Evolutionary conservation across 306 rosid species (phyloP), one percentile per base, ranked within the genome.

Genomic region (Vigna radiata): DNA sequence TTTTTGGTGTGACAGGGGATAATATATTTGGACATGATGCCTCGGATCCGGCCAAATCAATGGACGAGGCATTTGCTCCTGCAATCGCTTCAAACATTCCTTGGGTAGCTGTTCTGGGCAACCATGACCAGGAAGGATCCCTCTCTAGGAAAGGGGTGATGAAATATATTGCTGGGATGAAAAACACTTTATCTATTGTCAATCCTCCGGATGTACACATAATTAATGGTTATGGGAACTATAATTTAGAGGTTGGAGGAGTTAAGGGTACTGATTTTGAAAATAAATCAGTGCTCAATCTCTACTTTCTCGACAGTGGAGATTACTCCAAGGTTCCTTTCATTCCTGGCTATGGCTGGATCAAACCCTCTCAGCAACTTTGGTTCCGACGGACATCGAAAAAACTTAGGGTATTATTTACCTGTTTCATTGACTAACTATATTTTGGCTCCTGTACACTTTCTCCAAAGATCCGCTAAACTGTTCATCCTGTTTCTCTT

Each of bases 291-390:
- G 86, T 89, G 66, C 89, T 93, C 73, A 93, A 93, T 72, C 89
- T 93, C 3, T 93, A 90, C 81, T 93, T 93, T 77, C 92, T 93
- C 49, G 97, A 93, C 68, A 93, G 93, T 83, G 97, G 97, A 36
- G 97, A 93, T 84, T 88, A 89, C 81, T 90, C 94, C 58, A 87
- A 87, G 0, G 88, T 87, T 80, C 84, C 93, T 6, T 69, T 85
- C 27, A 90, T 93, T 58, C 29, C 6, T 86, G 89, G 93, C 71
- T 93, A 93, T 70, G 96, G 86, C 44, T 89, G 96, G 96, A 89
- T 93, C 82, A 93, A 93, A 84, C 85, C 94, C 75, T 93, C 97
- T 76, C 97, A 93, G 61, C 94, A 93, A 78, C 76, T 76, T 70
- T 93, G 97, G 97, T 90, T 89, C 70, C 86, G 89, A 75, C 80